Percentiles rank a stretch among this genome's conserved stretches.
phyloP scores from a whole-genome alignment of 139 green algal species.

The Chlorella sp. region DNA sequence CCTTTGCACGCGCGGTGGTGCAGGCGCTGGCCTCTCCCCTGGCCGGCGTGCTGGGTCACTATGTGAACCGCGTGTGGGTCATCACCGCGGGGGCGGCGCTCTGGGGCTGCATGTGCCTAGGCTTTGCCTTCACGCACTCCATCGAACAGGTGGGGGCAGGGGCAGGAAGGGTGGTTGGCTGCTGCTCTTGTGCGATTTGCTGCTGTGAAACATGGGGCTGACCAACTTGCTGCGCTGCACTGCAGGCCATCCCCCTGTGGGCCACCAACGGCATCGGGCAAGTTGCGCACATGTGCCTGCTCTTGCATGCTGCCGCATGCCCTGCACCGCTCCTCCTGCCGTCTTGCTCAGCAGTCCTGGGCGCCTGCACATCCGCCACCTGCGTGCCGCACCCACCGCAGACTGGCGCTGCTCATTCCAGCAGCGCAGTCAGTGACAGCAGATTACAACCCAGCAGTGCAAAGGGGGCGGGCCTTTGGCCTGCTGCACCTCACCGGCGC shows the following conservation, averaged over 20 bases:
- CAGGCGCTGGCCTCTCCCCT: conserved; percentile 55
- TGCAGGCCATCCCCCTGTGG: conserved; percentile 59
- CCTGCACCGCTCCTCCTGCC: not conserved
- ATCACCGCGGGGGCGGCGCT: conserved; percentile 59
- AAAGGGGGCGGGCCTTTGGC: conserved; percentile 70
- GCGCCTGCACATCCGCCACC: no score
- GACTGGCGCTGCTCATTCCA: conserved; percentile 71
- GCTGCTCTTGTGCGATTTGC: no score
- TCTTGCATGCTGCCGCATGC: no score
- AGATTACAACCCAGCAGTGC: conserved; percentile 61
- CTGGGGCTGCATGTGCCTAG: conserved; percentile 65
- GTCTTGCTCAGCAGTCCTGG: no score
- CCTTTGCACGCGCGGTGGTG: conserved; percentile 61
- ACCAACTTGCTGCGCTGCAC: no score
- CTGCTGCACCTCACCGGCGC: conserved; percentile 64
- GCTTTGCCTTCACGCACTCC: conserved; percentile 47
- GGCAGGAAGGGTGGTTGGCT: no score
- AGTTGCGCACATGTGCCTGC: not conserved
- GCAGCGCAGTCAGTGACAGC: conserved; percentile 66
- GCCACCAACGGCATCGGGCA: conserved; percentile 66
- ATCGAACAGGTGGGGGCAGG: not conserved
- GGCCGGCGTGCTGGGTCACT: conserved; percentile 35
- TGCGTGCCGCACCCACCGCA: not conserved
- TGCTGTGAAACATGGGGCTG: no score
- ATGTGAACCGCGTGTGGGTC: conserved; percentile 52